These are phyloP conservation scores for Mycena leptocephala DNA, from an alignment of 768 basidiomycete species.

Conservation along the genomic window DNA sequence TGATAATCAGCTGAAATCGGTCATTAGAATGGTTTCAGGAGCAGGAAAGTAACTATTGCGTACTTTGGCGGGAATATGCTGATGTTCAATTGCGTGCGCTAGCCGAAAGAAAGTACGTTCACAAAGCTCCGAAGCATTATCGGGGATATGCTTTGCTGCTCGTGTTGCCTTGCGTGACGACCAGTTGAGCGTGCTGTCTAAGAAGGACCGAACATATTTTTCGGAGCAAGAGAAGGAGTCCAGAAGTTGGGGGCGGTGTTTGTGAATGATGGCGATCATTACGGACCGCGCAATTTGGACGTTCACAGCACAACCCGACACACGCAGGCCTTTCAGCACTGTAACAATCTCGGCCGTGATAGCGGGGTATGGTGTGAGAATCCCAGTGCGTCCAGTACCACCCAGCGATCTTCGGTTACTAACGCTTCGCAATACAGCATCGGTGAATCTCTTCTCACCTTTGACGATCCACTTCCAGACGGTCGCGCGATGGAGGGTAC, in stretches of 20 bases:
- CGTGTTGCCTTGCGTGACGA: not conserved
- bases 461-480: constrained; percentile 10
- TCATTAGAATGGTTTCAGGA: not conserved
- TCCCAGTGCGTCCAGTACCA: constrained; percentile 7
- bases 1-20: not conserved
- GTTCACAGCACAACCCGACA: constrained; percentile 6
- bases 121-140: constrained; percentile 6
- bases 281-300: not conserved
- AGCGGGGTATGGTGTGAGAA: constrained; percentile 1
- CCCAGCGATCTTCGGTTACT: not conserved
- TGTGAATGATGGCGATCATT: constrained; percentile 12
- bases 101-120: constrained; percentile 7
- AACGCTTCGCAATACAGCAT: not conserved
- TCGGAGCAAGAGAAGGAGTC: not conserved
- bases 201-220: not conserved
- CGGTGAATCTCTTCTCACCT: constrained; percentile 8
- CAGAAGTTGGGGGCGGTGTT: not conserved
- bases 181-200: constrained; percentile 10
- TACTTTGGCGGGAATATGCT: constrained; percentile 1
- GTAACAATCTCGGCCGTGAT: not conserved
- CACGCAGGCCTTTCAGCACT: not conserved
- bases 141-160: constrained; percentile 6
- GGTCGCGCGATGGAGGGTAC: not conserved
- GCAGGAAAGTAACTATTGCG: not conserved
- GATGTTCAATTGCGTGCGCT: constrained; percentile 5